These are phyloP conservation scores for Urtica urens DNA, from an alignment of 306 rosid species.

Conservation along the genomic window DNA sequence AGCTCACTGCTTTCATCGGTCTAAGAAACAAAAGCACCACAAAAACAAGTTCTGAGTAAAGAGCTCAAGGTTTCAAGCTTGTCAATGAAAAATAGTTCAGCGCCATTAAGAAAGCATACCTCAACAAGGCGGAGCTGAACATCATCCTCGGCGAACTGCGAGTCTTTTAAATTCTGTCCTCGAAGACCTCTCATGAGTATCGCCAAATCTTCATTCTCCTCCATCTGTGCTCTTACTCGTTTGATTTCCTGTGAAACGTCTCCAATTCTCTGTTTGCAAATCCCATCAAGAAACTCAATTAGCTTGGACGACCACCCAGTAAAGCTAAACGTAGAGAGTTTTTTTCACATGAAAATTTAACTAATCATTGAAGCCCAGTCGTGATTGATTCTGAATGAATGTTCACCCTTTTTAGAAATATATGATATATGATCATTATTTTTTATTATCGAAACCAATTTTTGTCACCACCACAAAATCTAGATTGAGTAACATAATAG, in stretches of 20 bases:
- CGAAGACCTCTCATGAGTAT: slow-evolving; percentile 91
- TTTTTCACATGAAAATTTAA: no score
- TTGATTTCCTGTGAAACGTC: slow-evolving; percentile 89
- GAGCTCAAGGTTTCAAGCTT: neutral
- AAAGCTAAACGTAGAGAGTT: no score
- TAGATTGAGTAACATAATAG: neutral
- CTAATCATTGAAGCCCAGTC: no score
- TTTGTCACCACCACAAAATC: neutral
- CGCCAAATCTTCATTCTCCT: slow-evolving; percentile 79
- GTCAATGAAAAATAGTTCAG: neutral
- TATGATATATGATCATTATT: no score
- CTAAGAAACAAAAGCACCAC: slow-evolving; percentile 27
- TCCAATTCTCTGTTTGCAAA: slow-evolving; percentile 58
- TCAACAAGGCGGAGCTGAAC: slow-evolving; percentile 86
- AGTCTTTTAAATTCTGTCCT: slow-evolving; percentile 75
- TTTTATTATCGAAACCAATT: neutral
- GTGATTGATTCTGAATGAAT: no score
- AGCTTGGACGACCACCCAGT: neutral
- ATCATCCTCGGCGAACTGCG: slow-evolving; percentile 73
- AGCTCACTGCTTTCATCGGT: slow-evolving; percentile 92
- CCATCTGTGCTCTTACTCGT: slow-evolving; percentile 95
- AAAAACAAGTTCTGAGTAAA: neutral
- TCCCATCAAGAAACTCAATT: neutral
- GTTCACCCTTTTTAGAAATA: no score
- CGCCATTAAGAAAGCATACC: slow-evolving; percentile 28